These are phyloP conservation scores for Diatrype stigma DNA, from an alignment of 2,329 filamentous ascomycete species.

Conservation along the genomic window DNA sequence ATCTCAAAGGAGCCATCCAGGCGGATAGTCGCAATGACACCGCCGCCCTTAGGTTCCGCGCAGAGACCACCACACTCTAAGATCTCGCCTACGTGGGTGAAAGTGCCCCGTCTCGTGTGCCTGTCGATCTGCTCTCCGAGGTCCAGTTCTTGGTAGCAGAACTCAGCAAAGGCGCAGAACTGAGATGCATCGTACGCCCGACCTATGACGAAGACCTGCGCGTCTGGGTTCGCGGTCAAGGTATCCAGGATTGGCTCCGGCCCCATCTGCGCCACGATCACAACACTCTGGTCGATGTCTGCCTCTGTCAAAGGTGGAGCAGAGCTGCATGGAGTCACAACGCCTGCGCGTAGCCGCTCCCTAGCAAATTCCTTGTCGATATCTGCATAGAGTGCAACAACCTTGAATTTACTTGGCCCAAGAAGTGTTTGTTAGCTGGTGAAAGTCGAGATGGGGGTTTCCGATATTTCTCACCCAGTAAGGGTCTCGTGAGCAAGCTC, in stretches of 20 bases:
- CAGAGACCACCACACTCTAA: constrained; percentile 49
- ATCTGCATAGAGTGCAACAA: not conserved
- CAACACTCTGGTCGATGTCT: constrained; percentile 33
- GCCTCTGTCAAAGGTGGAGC: constrained; percentile 35
- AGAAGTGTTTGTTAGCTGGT: not conserved
- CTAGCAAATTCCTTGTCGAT: not conserved
- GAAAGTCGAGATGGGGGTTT: not conserved
- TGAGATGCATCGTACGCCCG: constrained; percentile 38
- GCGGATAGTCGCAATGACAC: constrained; percentile 37
- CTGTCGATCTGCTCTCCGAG: constrained; percentile 7
- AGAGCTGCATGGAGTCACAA: constrained; percentile 18
- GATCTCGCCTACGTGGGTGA: constrained; percentile 52
- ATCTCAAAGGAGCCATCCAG: constrained; percentile 44
- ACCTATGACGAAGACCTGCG: constrained; percentile 43
- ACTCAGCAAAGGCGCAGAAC: constrained; percentile 34
- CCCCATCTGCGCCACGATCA: constrained; percentile 41
- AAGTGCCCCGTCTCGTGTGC: constrained; percentile 25
- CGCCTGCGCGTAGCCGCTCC: not conserved
- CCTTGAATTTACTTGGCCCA: not conserved
- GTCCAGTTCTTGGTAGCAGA: constrained; percentile 8
- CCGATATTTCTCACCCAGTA: constrained; percentile 8
- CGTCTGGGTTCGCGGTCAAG: constrained; percentile 22
- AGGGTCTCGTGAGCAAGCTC: constrained; percentile 28
- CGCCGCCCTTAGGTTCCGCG: constrained; percentile 41
- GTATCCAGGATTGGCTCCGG: constrained; percentile 36